Percentiles rank a stretch among this genome's conserved stretches.
Conservation (phyloP, 805 yeast genomes). For the Kurtzmaniella cleridarum region DNA sequence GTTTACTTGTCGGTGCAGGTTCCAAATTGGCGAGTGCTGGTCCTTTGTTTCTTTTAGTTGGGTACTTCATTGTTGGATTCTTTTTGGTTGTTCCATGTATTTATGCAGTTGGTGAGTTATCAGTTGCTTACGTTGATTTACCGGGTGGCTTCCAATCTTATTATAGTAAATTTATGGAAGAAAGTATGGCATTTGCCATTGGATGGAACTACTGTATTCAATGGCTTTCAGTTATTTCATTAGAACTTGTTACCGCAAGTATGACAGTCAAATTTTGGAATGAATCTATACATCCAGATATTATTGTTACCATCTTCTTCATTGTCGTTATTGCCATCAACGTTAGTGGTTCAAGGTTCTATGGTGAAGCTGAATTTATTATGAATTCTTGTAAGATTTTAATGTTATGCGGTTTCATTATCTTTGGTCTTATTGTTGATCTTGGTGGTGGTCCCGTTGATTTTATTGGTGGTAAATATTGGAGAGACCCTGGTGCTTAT, state of each 20-base stretch:
- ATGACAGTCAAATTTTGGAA: constrained; percentile 24
- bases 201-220: constrained; percentile 35
- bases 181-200: constrained; percentile 31
- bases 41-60: constrained; percentile 11
- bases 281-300: constrained; percentile 12
- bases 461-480: constrained; percentile 36
- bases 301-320: constrained; percentile 20
- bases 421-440: constrained; percentile 23
- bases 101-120: constrained; percentile 22
- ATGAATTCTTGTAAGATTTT: constrained; percentile 22
- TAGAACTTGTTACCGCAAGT: constrained; percentile 22
- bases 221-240: constrained; percentile 21
- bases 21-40: constrained; percentile 20
- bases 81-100: constrained; percentile 21
- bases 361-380: constrained; percentile 24
- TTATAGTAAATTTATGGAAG: constrained; percentile 28
- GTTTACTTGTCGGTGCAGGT: constrained; percentile 26
- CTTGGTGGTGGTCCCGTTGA: constrained; percentile 18
- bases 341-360: constrained; percentile 22
- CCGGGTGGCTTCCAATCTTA: constrained; percentile 26
- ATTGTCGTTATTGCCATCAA: constrained; percentile 17
- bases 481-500: constrained; percentile 36
- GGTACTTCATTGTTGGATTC: constrained; percentile 15
- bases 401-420: constrained; percentile 22
- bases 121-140: constrained; percentile 20